Evolutionary conservation across 1,284 basidiomycete genomes (phyloP).

Genomic region (Cutaneotrichosporon sp.): DNA sequence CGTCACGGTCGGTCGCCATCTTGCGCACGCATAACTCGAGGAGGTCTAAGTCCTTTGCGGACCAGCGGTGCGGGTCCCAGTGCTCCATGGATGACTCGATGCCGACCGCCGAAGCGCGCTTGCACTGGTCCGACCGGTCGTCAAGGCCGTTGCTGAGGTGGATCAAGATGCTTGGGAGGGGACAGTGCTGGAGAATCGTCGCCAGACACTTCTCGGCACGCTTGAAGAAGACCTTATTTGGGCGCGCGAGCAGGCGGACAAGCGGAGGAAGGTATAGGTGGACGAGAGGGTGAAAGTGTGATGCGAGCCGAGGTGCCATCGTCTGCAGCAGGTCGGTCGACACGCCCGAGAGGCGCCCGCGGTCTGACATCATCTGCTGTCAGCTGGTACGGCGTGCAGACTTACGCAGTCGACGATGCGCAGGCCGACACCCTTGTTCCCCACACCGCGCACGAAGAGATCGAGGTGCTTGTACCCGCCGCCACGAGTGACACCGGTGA

Average conservation of each 20-base stretch:
- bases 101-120: constrained; percentile 38
- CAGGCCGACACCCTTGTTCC: constrained; percentile 48
- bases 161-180: constrained; percentile 42
- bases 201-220: constrained; percentile 55
- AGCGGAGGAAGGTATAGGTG: constrained; percentile 55
- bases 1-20: constrained; percentile 56
- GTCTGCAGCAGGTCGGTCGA: constrained; percentile 56
- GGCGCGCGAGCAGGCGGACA: constrained; percentile 55
- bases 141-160: constrained; percentile 50
- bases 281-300: constrained; percentile 53
- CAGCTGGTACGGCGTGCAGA: constrained; percentile 1
- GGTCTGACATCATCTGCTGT: constrained; percentile 56
- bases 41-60: constrained; percentile 37
- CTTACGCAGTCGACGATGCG: constrained; percentile 52
- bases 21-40: constrained; percentile 54
- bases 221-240: constrained; percentile 57
- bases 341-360: constrained; percentile 56
- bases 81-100: constrained; percentile 36
- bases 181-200: constrained; percentile 55
- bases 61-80: constrained; percentile 45
- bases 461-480: constrained; percentile 53
- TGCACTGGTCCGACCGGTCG: constrained; percentile 54
- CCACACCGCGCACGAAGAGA: constrained; percentile 47
- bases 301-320: constrained; percentile 55
- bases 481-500: constrained; percentile 50